Percentiles rank a stretch among this genome's conserved stretches.
Conservation (phyloP, 2,329 filamentous ascomycete genomes). For the Penicillium sp. region DNA sequence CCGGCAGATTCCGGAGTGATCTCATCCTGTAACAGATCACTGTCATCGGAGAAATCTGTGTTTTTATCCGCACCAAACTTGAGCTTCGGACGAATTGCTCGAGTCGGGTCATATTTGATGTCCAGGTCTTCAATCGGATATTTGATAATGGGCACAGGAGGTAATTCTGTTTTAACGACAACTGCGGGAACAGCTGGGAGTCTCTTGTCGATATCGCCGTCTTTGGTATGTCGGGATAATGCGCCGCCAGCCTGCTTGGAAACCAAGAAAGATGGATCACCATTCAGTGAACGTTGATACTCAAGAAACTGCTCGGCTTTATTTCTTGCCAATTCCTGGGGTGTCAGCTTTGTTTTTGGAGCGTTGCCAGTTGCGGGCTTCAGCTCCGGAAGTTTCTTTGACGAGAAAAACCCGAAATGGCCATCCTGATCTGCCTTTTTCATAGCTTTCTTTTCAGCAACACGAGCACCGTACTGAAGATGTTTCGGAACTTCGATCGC, state of each 20-base stretch:
- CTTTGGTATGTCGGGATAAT: slow-evolving; percentile 29
- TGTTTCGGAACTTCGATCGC: slow-evolving; percentile 81
- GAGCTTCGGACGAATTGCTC: slow-evolving; percentile 65
- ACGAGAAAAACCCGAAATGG: slow-evolving; percentile 50
- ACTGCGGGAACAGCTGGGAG: slow-evolving; percentile 30
- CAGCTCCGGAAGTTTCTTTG: slow-evolving; percentile 63
- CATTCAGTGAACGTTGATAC: slow-evolving; percentile 44
- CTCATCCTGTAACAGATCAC: slow-evolving; percentile 39
- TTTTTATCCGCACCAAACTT: slow-evolving; percentile 71
- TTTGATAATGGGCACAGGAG: slow-evolving; percentile 73
- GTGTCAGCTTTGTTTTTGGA: slow-evolving; percentile 56
- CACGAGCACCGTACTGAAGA: slow-evolving; percentile 74
- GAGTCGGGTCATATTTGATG: slow-evolving; percentile 63
- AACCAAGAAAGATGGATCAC: slow-evolving; percentile 40
- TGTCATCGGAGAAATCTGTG: slow-evolving; percentile 48
- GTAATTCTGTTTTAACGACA: slow-evolving; percentile 48
- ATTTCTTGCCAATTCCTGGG: slow-evolving; percentile 44
- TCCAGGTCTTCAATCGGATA: slow-evolving; percentile 96
- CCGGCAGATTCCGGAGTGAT: slow-evolving; percentile 85
- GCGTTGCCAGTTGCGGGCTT: slow-evolving; percentile 66
- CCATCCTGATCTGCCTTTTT: slow-evolving; percentile 53
- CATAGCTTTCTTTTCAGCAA: slow-evolving; percentile 71
- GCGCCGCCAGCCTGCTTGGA: slow-evolving; percentile 21
- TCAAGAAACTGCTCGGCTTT: slow-evolving; percentile 47
- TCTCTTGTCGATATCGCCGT: slow-evolving; percentile 32